Evolutionary conservation across 148 eudicot genomes (phyloP).

Genomic region (Spergularia marina): DNA sequence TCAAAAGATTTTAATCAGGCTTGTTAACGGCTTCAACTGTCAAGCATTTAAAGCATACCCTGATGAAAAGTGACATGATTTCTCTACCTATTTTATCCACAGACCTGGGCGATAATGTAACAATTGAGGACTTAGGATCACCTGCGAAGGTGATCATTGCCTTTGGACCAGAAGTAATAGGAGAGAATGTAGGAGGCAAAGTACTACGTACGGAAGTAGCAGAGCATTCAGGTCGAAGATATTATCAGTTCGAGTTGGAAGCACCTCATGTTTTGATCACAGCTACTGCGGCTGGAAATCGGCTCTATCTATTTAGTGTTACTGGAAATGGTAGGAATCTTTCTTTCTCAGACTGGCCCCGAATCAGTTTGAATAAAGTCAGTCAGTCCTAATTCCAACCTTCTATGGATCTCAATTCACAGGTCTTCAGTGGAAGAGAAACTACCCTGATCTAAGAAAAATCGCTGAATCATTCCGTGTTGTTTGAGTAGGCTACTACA

Average conservation of each 20-base stretch:
- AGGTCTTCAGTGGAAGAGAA: slow-evolving; percentile 92
- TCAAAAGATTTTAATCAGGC: neutral
- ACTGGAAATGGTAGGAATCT: slow-evolving; percentile 58
- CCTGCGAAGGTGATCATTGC: slow-evolving; percentile 88
- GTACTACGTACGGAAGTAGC: slow-evolving; percentile 61
- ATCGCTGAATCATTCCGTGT: slow-evolving; percentile 79
- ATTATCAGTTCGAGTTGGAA: slow-evolving; percentile 83
- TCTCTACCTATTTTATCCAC: slow-evolving; percentile 6
- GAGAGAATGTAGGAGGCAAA: slow-evolving; percentile 86
- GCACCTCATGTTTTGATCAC: slow-evolving; percentile 83
- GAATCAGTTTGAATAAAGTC: neutral
- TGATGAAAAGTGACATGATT: neutral
- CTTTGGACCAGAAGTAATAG: slow-evolving; percentile 90
- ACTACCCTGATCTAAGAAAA: slow-evolving; percentile 72
- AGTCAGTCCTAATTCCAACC: neutral
- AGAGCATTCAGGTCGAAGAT: slow-evolving; percentile 73
- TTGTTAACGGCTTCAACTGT: too few relatives aligned
- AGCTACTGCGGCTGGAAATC: slow-evolving; percentile 94
- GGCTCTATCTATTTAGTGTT: slow-evolving; percentile 74
- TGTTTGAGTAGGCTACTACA: slow-evolving; percentile 29
- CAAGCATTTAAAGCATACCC: too few relatives aligned
- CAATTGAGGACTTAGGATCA: slow-evolving; percentile 68
- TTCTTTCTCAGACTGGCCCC: neutral
- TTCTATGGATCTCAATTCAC: slow-evolving; percentile 23
- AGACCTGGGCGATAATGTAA: slow-evolving; percentile 69